Evolutionary conservation across 2,329 filamentous ascomycete species (phyloP).

Genomic region (Scleromitrula shiraiana): DNA sequence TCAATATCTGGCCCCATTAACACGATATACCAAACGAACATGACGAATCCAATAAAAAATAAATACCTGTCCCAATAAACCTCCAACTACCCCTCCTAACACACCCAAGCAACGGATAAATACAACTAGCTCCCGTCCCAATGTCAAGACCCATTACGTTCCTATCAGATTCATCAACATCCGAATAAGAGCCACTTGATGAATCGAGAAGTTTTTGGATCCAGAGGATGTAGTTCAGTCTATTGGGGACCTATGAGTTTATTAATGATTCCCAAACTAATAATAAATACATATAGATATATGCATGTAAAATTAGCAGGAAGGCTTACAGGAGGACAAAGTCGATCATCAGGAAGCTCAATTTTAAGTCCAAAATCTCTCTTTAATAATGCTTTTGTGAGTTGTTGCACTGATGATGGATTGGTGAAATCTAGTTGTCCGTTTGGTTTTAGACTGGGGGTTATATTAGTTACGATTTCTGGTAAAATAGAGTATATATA

Average conservation of each 20-base stretch:
- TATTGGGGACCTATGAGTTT: conserved; percentile 49
- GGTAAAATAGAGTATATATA: not conserved
- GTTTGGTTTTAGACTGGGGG: conserved; percentile 40
- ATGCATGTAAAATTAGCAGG: not conserved
- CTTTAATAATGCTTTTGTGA: conserved; percentile 72
- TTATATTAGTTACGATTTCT: conserved; percentile 4
- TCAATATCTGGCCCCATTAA: conserved; percentile 58
- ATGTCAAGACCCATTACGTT: conserved; percentile 68
- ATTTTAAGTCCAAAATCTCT: conserved; percentile 67
- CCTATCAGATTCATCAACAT: conserved; percentile 46
- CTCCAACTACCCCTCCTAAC: conserved; percentile 59
- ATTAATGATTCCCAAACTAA: too few relatives aligned
- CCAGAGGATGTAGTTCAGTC: conserved; percentile 89
- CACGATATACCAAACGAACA: conserved; percentile 22
- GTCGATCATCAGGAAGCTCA: conserved; percentile 64
- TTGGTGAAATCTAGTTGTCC: conserved; percentile 73
- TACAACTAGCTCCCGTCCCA: conserved; percentile 83
- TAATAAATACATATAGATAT: too few relatives aligned
- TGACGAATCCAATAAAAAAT: not conserved
- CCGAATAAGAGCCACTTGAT: conserved; percentile 33
- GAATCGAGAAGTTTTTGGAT: conserved; percentile 73
- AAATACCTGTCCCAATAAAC: conserved; percentile 60
- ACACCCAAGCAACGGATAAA: conserved; percentile 81
- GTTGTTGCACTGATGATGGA: conserved; percentile 65
- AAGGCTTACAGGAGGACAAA: conserved; percentile 69